Conservation (phyloP, 192 early-diverging fungal genomes). For the Podila verticillata region DNA sequence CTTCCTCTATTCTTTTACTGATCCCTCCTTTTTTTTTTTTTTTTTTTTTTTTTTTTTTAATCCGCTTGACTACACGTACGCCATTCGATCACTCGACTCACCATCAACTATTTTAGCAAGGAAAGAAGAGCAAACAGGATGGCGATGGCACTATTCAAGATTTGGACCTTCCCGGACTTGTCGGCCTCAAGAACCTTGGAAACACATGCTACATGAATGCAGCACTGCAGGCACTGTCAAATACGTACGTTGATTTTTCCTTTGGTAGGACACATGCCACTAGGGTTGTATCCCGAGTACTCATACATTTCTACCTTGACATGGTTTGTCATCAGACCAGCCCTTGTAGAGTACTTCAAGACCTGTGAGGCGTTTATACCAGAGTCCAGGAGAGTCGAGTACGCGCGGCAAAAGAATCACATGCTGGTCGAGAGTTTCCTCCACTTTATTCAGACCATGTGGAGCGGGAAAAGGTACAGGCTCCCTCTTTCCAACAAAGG, state of each 20-base stretch:
- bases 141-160: slow-evolving; percentile 40
- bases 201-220: slow-evolving; percentile 57
- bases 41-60: slow-evolving; percentile 12
- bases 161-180: slow-evolving; percentile 46
- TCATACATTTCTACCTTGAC: not conserved
- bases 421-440: slow-evolving; percentile 46
- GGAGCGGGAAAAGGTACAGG: slow-evolving; percentile 48
- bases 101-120: slow-evolving; percentile 15
- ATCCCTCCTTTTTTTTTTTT: slow-evolving; percentile 3
- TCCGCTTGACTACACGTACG: not conserved
- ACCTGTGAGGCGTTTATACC: slow-evolving; percentile 55
- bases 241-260: slow-evolving; percentile 40
- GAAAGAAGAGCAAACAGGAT: slow-evolving; percentile 43
- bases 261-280: not conserved
- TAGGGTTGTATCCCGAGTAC: not conserved
- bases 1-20: slow-evolving; percentile 4
- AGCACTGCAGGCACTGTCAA: slow-evolving; percentile 49
- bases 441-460: slow-evolving; percentile 49
- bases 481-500: not conserved
- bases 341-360: slow-evolving; percentile 41
- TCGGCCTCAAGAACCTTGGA: slow-evolving; percentile 54
- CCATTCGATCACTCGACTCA: too few species aligned
- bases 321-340: slow-evolving; percentile 29
- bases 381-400: slow-evolving; percentile 33
- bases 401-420: slow-evolving; percentile 41